Base-by-base conservation (phyloP, 129 eudicot genomes). In the Pittosporum tobira region DNA sequence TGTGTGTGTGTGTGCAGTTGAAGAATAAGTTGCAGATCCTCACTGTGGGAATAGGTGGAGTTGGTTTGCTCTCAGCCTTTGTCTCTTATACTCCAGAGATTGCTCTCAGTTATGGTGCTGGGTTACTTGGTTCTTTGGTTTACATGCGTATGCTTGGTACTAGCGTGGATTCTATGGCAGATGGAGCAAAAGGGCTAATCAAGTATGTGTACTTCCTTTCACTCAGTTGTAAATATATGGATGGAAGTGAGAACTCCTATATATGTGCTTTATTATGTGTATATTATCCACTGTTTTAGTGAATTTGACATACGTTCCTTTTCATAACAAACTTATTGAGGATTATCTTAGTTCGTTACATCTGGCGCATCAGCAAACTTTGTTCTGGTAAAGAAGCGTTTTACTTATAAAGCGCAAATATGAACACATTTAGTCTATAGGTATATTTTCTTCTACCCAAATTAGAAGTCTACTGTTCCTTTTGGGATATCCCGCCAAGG, bases 81-180 rank as follows among this genome's bases (percentile, higher is more conserved):
- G 36, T 83, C 49, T 81, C 96, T 30, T 93, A 93, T 74, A 49
- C 96, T 65, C 99, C 99, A 5, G 99, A 87, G 71, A 77, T 87
- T 74, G 76, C 99, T 50, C 75, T 63, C 91, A 93, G 99, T 70
- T 93, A 81, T 66, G 88, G 96, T 62, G 99, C 73, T 55, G 99
- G 99, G 20, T 77, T 87, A 22, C 70, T 93, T 76, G 99, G 99
- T 72, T 81, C 99, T 31, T 61, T 93, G 69, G 96, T 70, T 10
- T 93, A 93, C 69, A 76, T 93, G 77, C 78, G 96, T 15, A 93
- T 93, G 99, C 94, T 93, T 27, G 96, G 99, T 40, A 93, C 78
- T 76, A 93, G 77, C 53, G 69, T 93, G 9, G 99, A 93, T 72
- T 75, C 94, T 68, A 76, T 93, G 94, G 96, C 94, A 24, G 86